Evolutionary conservation across 2,329 filamentous ascomycete genomes (phyloP), one percentile per base, ranked within the genome.

Genomic region (Fonsecaea pedrosoi): DNA sequence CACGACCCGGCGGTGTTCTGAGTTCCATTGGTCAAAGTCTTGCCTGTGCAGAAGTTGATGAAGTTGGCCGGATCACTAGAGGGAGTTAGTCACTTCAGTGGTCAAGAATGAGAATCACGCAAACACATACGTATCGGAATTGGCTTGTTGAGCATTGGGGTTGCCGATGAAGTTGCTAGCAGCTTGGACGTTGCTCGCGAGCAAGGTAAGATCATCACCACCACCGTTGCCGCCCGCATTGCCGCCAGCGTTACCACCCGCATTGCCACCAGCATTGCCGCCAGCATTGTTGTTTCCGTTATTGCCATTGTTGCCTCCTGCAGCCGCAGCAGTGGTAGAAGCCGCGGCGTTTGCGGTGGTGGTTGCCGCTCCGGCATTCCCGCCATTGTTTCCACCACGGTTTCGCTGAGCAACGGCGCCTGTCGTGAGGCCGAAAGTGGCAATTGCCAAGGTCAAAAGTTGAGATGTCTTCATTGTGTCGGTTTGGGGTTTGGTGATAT

Each of bases 41-140:
- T 81, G 67, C 84, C 84, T 5, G 78, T 74, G 73, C 86, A 88
- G 76, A 87, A 84, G 78, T 87, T 87, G 80, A 87, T 87, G 75
- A 87, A 87, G 77, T 87, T 87, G 74, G 80, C 80, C 21, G 75
- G 59, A 66, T 85, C 68, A 60, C 71, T 72, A 25, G 37, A 8
- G 10, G 10, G 32, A 45, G 50, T 15, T 42, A 21, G 65, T 68
- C 37, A 69, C 62, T 25, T 10, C 21, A 54, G 18, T 42, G 42
- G 7, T 7, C 18, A 65, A 15, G 30, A 15, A 32, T 40, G 12
- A 25, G 25, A 25, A 25, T 25, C 25, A 25, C 25, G 50, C 18
- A 15, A 38, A 15, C 55, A 69, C 70, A 42, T 60, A 71, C 70
- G 70, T 72, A 5, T 62, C 60, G 4, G 70, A 71, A 54, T 63